Percentiles rank a stretch among this genome's conserved stretches.
Evolutionary conservation across 2,329 filamentous ascomycete species (phyloP).

Genomic region (Aspergillus sp.): DNA sequence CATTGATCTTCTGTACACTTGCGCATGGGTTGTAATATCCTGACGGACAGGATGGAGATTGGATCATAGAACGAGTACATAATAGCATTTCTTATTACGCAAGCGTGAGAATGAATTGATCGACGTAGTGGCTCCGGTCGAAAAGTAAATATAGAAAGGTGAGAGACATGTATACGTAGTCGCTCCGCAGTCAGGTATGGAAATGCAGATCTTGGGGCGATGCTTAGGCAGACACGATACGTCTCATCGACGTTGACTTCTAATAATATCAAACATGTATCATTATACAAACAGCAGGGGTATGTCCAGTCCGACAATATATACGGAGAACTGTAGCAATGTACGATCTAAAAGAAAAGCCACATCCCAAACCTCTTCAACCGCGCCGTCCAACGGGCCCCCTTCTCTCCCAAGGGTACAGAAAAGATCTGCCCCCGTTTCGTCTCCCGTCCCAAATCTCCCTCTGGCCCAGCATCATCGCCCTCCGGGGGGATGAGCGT

Average conservation of each 20-base stretch:
- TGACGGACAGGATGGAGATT: background rate
- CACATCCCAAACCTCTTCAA: slow-evolving; percentile 37
- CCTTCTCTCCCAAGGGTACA: slow-evolving; percentile 5
- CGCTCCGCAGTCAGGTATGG: too few relatives aligned
- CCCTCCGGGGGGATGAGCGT: slow-evolving; percentile 10
- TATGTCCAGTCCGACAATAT: background rate
- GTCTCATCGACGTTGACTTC: too few relatives aligned
- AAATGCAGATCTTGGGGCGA: too few relatives aligned
- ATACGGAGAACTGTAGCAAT: background rate
- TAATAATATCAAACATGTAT: too few relatives aligned
- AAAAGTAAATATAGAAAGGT: background rate
- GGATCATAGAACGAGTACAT: background rate
- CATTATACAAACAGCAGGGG: too few relatives aligned
- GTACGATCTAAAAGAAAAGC: slow-evolving; percentile 30
- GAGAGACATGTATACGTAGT: too few relatives aligned
- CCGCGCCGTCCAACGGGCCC: slow-evolving; percentile 17
- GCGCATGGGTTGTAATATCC: background rate
- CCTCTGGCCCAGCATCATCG: slow-evolving; percentile 26
- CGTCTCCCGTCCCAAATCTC: slow-evolving; percentile 3
- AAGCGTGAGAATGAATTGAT: too few relatives aligned
- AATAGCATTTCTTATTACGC: background rate
- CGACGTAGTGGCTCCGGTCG: background rate
- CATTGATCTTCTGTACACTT: too few relatives aligned
- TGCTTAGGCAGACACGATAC: too few relatives aligned
- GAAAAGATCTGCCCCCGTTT: background rate